Evolutionary conservation across 495 filamentous ascomycete species (phyloP).

Genomic region (Talaromyces wortmannii): DNA sequence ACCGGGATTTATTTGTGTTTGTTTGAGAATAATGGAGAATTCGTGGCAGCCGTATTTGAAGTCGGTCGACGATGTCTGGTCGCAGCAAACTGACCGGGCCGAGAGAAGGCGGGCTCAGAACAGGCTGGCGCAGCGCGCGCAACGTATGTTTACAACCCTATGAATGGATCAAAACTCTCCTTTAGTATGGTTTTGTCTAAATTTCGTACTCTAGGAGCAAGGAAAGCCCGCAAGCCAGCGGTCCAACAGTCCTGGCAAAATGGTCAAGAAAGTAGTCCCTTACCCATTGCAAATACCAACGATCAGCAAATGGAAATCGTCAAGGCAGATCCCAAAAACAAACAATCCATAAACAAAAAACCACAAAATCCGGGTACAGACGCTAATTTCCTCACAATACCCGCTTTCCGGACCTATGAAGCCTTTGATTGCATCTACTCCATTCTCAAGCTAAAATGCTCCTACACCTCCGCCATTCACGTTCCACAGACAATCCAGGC

Average conservation of each 20-base stretch:
- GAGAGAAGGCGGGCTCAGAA: slow-evolving; percentile 94
- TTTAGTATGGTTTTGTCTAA: too few species aligned
- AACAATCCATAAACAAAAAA: background rate
- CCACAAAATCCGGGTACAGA: background rate
- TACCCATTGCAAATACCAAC: background rate
- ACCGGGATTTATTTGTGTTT: too few species aligned
- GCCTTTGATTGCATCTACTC: background rate
- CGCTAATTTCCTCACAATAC: background rate
- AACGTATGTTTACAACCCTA: slow-evolving; percentile 60
- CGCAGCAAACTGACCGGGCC: slow-evolving; percentile 94
- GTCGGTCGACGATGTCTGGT: slow-evolving; percentile 77
- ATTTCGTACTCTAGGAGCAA: background rate
- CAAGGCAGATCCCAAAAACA: background rate
- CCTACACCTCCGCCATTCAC: background rate
- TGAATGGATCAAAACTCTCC: background rate
- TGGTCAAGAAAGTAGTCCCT: too few species aligned
- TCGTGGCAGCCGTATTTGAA: background rate
- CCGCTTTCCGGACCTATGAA: background rate
- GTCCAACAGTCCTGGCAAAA: background rate
- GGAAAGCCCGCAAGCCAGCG: background rate
- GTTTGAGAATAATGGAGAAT: background rate
- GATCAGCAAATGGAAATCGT: background rate
- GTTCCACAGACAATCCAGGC: background rate
- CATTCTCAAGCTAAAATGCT: background rate
- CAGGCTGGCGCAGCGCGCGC: slow-evolving; percentile 94